Percentiles rank a stretch among this genome's conserved stretches.
Evolutionary conservation across 2,329 filamentous ascomycete species (phyloP).

Genomic region (Atkinsonella hypoxylon): DNA sequence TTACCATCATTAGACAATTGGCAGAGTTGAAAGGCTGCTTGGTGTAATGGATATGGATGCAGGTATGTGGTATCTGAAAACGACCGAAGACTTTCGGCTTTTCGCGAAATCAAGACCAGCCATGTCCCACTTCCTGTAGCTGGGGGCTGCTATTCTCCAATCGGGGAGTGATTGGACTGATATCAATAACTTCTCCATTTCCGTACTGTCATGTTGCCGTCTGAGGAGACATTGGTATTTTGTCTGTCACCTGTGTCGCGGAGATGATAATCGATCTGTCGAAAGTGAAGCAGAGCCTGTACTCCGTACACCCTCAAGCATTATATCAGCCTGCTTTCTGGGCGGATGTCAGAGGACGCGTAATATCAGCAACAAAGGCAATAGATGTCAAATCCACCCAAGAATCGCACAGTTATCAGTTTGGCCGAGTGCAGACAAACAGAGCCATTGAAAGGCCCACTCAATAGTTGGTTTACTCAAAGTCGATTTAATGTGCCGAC

Average conservation of each 20-base stretch:
- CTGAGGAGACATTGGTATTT: neutral
- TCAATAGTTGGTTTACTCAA: neutral
- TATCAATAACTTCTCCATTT: neutral
- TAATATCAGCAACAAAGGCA: neutral
- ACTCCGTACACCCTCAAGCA: neutral
- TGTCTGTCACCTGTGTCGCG: neutral
- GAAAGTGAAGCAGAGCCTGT: neutral
- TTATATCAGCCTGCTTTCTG: neutral
- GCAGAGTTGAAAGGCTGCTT: neutral
- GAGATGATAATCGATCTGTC: neutral
- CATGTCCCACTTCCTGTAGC: constrained; percentile 1
- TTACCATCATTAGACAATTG: neutral
- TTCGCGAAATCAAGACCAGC: neutral
- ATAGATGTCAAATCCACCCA: too few relatives aligned
- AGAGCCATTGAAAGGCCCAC: neutral
- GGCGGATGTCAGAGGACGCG: neutral
- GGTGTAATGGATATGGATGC: neutral
- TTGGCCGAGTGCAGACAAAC: too few relatives aligned
- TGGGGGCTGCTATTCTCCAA: neutral
- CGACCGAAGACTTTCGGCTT: constrained; percentile 10
- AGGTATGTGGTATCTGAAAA: neutral
- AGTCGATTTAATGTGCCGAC: neutral
- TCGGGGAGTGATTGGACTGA: neutral
- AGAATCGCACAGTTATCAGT: too few relatives aligned
- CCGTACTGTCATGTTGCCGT: neutral